Evolutionary conservation across 805 yeast genomes (phyloP).

Genomic region (Spathaspora arborariae): DNA sequence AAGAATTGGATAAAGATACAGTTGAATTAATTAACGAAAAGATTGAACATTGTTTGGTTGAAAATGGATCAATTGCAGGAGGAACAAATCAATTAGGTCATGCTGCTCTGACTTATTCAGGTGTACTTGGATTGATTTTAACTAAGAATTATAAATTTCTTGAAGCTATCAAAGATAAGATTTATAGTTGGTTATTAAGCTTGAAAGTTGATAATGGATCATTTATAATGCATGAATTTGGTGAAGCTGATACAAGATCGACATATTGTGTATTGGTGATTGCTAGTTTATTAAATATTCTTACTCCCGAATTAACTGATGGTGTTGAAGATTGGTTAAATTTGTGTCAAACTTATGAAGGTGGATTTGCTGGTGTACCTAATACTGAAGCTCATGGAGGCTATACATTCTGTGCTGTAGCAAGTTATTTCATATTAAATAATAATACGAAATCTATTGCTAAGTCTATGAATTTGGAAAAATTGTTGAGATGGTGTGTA

Average conservation of each 20-base stretch:
- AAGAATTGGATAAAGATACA: slow-evolving; percentile 1
- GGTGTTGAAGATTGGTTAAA: slow-evolving; percentile 58
- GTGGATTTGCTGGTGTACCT: slow-evolving; percentile 88
- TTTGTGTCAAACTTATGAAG: slow-evolving; percentile 85
- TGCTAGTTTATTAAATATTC: slow-evolving; percentile 60
- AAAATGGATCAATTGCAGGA: slow-evolving; percentile 72
- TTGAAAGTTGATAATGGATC: slow-evolving; percentile 72
- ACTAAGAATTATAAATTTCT: slow-evolving; percentile 37
- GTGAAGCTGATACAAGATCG: slow-evolving; percentile 85
- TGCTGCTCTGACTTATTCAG: slow-evolving; percentile 81
- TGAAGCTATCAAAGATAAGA: slow-evolving; percentile 26
- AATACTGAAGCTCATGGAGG: slow-evolving; percentile 93
- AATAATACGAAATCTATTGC: slow-evolving; percentile 24
- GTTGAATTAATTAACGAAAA: slow-evolving; percentile 21
- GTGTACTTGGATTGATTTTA: slow-evolving; percentile 56
- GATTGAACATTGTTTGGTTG: slow-evolving; percentile 22
- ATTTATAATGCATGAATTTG: slow-evolving; percentile 67
- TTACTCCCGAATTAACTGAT: slow-evolving; percentile 55
- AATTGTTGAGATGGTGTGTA: slow-evolving; percentile 62
- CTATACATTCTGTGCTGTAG: slow-evolving; percentile 83
- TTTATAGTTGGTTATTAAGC: slow-evolving; percentile 62
- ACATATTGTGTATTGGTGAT: slow-evolving; percentile 80
- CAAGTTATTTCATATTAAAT: slow-evolving; percentile 53
- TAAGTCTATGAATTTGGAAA: slow-evolving; percentile 36
- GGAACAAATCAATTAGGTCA: slow-evolving; percentile 82